Percentiles rank a stretch among this genome's conserved stretches.
Conservation (phyloP, 257 asterid genomes). For the Przewalskia tangutica region DNA sequence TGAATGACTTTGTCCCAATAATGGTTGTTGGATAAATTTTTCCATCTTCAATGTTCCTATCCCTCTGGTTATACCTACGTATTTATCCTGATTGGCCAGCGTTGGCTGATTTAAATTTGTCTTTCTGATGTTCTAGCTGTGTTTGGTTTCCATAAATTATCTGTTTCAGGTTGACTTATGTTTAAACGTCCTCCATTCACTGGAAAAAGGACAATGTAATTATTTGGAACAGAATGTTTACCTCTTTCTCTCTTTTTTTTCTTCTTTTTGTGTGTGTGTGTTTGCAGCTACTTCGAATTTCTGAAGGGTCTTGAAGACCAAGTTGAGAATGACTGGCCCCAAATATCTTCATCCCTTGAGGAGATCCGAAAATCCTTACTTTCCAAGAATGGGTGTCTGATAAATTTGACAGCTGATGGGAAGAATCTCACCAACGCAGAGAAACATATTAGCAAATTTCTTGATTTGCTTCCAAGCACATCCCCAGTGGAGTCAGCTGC, state of each 20-base stretch:
- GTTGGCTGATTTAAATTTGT: neutral
- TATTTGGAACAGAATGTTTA: neutral
- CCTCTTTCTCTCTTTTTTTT: neutral
- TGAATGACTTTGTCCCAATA: neutral
- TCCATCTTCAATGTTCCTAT: neutral
- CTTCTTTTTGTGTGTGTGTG: too few species aligned
- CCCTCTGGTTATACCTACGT: neutral
- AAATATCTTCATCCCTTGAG: conserved; percentile 79
- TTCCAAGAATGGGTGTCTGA: conserved; percentile 69
- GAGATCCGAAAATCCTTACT: conserved; percentile 74
- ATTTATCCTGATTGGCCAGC: neutral
- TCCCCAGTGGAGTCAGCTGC: conserved; percentile 41
- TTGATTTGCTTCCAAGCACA: conserved; percentile 76
- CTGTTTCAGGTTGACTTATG: neutral
- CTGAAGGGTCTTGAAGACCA: conserved; percentile 63
- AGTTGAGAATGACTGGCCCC: conserved; percentile 75
- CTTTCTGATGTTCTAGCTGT: neutral
- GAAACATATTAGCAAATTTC: conserved; percentile 62
- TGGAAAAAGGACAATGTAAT: neutral
- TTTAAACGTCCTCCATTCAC: neutral
- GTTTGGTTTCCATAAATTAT: neutral
- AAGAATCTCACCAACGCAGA: conserved; percentile 59
- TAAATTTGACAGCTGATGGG: conserved; percentile 86
- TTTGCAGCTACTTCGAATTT: conserved; percentile 87
- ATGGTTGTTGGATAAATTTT: neutral